Evolutionary conservation across 2,329 filamentous ascomycete species (phyloP).

Genomic region (Achaetomium macrosporum): DNA sequence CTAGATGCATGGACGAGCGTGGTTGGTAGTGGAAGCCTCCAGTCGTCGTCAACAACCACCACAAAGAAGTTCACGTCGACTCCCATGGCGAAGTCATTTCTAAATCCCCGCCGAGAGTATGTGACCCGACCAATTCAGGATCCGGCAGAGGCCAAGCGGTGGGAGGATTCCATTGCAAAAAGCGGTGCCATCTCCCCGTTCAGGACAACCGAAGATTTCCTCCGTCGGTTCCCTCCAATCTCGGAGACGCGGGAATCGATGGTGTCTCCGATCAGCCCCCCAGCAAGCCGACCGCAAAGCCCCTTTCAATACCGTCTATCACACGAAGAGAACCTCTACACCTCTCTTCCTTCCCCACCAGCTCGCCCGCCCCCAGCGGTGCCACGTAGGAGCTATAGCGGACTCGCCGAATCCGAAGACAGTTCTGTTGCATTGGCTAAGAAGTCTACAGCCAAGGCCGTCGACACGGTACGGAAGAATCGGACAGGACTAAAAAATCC

Average conservation of each 20-base stretch:
- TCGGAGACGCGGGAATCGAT: slow-evolving; percentile 57
- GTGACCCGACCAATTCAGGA: slow-evolving; percentile 62
- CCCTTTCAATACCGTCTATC: slow-evolving; percentile 17
- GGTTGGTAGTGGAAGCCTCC: slow-evolving; percentile 63
- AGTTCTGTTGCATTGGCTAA: slow-evolving; percentile 36
- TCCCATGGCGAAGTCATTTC: slow-evolving; percentile 25
- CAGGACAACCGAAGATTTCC: slow-evolving; percentile 74
- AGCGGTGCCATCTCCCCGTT: slow-evolving; percentile 50
- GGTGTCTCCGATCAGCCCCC: slow-evolving; percentile 35
- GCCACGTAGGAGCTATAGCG: slow-evolving; percentile 71
- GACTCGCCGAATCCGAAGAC: slow-evolving; percentile 47
- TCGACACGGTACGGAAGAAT: slow-evolving; percentile 42
- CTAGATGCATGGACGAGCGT: slow-evolving; percentile 80
- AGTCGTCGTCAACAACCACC: slow-evolving; percentile 32
- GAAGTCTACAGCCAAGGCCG: slow-evolving; percentile 28
- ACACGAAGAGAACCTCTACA: slow-evolving; percentile 34
- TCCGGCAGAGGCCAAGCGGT: slow-evolving; percentile 70
- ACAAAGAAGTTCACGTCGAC: slow-evolving; percentile 13
- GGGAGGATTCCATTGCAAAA: slow-evolving; percentile 67
- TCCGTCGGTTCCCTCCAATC: slow-evolving; percentile 72
- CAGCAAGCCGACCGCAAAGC: slow-evolving; percentile 5
- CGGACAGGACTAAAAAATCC: slow-evolving; percentile 72
- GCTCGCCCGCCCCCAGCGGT: slow-evolving; percentile 62
- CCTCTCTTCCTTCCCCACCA: slow-evolving; percentile 51
- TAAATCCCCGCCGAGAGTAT: slow-evolving; percentile 39